Evolutionary conservation across 306 rosid species (phyloP).

Genomic region (Lathyrus tuberosus): DNA sequence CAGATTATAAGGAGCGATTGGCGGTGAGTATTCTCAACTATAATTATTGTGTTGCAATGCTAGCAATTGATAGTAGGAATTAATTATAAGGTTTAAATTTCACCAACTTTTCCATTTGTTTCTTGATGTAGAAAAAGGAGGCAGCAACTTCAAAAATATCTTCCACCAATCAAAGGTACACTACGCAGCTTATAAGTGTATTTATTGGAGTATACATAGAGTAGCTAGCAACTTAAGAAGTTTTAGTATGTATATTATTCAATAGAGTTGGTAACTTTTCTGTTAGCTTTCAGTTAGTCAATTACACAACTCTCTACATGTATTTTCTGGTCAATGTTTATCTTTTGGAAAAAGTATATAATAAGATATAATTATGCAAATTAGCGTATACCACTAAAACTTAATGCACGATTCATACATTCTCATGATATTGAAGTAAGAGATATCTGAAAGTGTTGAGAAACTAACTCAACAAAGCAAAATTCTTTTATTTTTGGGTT

Average conservation of each 20-base stretch:
- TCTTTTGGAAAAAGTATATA: neutral
- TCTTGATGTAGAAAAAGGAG: slow-evolving; percentile 68
- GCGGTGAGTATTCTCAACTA: slow-evolving; percentile 52
- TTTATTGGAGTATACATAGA: slow-evolving; percentile 8
- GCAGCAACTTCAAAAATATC: slow-evolving; percentile 50
- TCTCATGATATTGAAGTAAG: slow-evolving; percentile 3
- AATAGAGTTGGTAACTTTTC: neutral
- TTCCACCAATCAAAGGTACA: slow-evolving; percentile 62
- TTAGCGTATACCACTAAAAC: slow-evolving; percentile 2
- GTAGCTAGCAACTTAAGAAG: neutral
- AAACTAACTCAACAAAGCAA: slow-evolving; percentile 13
- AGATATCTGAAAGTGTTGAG: neutral
- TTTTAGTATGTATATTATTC: neutral
- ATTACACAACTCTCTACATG: neutral
- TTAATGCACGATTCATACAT: neutral
- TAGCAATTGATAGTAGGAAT: neutral
- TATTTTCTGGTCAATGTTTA: neutral
- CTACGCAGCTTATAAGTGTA: slow-evolving; percentile 30
- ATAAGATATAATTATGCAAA: slow-evolving; percentile 10
- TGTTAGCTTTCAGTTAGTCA: neutral
- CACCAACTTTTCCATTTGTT: slow-evolving; percentile 29
- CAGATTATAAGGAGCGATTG: slow-evolving; percentile 65
- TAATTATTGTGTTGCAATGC: slow-evolving; percentile 18
- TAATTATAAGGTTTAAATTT: slow-evolving; percentile 25
- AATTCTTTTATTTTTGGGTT: neutral